These are phyloP conservation scores for Friedmanniomyces endolithicus DNA, from an alignment of 495 filamentous ascomycete species.

Conservation along the genomic window DNA sequence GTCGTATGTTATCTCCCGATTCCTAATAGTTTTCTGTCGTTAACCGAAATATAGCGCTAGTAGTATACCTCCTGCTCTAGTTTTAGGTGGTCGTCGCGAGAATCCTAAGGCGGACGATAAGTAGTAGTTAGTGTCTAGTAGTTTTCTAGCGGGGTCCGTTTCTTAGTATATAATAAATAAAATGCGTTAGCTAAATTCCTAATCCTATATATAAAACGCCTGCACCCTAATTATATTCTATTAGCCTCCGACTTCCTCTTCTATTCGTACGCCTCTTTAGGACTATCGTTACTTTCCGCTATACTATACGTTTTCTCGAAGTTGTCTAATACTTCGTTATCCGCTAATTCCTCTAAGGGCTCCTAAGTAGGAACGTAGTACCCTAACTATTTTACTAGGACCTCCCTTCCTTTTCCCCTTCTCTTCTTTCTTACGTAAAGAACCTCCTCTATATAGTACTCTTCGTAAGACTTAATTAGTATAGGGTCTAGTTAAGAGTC, in stretches of 20 bases:
- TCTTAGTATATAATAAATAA: not conserved
- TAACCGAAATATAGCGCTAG: not conserved
- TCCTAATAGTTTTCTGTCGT: not conserved
- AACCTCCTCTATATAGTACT: not conserved
- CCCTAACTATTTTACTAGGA: not conserved
- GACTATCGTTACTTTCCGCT: not conserved
- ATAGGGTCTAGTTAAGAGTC: not conserved
- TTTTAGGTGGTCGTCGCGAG: not conserved
- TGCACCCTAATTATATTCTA: not conserved
- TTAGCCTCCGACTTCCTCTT: not conserved
- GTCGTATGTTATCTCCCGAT: not conserved
- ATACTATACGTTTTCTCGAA: not conserved
- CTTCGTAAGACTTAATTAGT: not conserved
- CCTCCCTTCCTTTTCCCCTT: not conserved
- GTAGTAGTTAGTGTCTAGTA: not conserved
- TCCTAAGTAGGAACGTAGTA: not conserved
- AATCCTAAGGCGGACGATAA: not conserved
- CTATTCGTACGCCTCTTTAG: not conserved
- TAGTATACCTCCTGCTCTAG: not conserved
- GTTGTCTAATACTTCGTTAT: not conserved
- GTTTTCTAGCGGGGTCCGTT: not conserved
- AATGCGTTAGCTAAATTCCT: not conserved
- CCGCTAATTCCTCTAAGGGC: not conserved
- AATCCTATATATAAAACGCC: not conserved
- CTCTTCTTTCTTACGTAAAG: not conserved